Evolutionary conservation across 2,329 filamentous ascomycete genomes (phyloP).

Genomic region (Trematosphaeria pertusa): DNA sequence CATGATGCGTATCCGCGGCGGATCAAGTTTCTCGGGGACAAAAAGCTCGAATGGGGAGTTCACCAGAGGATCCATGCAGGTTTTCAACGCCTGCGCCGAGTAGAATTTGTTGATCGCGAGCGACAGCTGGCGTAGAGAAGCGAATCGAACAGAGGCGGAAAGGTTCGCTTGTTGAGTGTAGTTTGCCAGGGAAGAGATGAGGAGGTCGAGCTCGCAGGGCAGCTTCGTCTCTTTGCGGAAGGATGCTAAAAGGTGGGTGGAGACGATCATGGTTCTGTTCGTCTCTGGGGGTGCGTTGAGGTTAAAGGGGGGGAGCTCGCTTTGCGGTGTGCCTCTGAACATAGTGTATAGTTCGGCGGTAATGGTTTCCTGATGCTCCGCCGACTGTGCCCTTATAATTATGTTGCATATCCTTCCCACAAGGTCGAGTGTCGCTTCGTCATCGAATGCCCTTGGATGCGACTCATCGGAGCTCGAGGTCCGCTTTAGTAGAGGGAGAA

Average conservation of each 20-base stretch:
- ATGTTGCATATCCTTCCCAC: constrained; percentile 67
- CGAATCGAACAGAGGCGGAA: constrained; percentile 37
- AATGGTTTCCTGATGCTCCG: constrained; percentile 59
- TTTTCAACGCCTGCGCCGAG: constrained; percentile 47
- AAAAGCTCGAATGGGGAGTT: constrained; percentile 40
- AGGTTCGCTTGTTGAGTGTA: constrained; percentile 41
- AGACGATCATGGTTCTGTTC: constrained; percentile 61
- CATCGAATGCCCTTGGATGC: constrained; percentile 45
- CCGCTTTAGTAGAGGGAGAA: constrained; percentile 51
- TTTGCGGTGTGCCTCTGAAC: constrained; percentile 48
- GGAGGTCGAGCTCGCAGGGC: constrained; percentile 38
- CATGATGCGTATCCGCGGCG: constrained; percentile 59
- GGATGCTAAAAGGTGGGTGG: constrained; percentile 64
- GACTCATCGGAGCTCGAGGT: constrained; percentile 41
- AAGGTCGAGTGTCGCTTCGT: constrained; percentile 63
- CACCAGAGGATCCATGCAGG: constrained; percentile 50
- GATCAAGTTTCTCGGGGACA: constrained; percentile 37
- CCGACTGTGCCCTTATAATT: constrained; percentile 62
- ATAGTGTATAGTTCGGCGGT: constrained; percentile 62
- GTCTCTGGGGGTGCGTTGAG: constrained; percentile 38
- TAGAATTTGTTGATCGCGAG: constrained; percentile 59
- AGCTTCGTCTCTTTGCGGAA: constrained; percentile 46
- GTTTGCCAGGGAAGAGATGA: constrained; percentile 47
- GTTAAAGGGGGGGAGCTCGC: constrained; percentile 42
- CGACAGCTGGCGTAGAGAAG: constrained; percentile 52